Evolutionary conservation across 2,329 filamentous ascomycete species (phyloP), one percentile per base, ranked within the genome.

Genomic region (Fonsecaea erecta): DNA sequence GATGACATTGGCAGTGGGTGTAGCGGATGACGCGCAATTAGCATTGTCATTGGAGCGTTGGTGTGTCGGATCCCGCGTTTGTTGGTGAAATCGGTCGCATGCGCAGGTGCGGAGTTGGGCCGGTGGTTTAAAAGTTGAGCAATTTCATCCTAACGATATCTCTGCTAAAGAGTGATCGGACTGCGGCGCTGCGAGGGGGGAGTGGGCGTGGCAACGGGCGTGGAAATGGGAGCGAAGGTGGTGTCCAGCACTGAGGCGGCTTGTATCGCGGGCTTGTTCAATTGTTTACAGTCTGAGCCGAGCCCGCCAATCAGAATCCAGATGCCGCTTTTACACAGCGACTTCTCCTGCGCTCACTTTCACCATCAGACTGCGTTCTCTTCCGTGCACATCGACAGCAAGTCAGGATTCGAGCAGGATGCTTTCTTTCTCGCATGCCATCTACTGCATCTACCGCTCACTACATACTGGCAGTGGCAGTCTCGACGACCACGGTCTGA

Each of bases 1-100:
- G 72, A 64, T 67, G 69, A 73, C 74, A 75, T 75, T 59, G 73
- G 71, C 66, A 74, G 67, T 21, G 70, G 63, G 34, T 75, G 73
- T 56, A 75, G 62, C 62, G 73, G 73, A 66, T 68, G 71, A 65
- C 72, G 74, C 70, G 72, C 72, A 67, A 72, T 70, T 63, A 74
- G 70, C 62, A 72, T 69, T 65, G 70, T 75, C 72, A 74, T 74
- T 58, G 66, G 69, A 64, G 63, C 67, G 65, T 62, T 58, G 48
- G 34, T 59, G 57, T 34, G 60, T 57, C 11, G 35, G n/a, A 51
- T 53, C 46, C 62, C 67, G 63, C 64, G 61, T 66, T 63, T 46
- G 51, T 57, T 35, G 26, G 60, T 24, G 24, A n/a, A 32, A n/a
- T 34, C 16, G 37, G 60, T 60, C 60, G 64, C 64, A 66, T 66